Conservation (phyloP, 2,329 filamentous ascomycete species). For the Pseudogymnoascus verrucosus region DNA sequence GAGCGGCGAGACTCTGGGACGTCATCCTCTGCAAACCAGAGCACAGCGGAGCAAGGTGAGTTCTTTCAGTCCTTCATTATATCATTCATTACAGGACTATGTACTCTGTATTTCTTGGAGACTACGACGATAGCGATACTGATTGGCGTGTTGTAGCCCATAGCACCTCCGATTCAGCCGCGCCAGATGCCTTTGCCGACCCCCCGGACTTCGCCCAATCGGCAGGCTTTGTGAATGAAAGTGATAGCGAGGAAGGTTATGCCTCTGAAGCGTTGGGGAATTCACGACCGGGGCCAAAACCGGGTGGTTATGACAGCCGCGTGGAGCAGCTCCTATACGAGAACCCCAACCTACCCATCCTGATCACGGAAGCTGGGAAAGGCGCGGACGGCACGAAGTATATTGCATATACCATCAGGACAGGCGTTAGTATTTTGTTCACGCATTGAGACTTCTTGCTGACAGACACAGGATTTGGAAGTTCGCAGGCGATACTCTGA, state of each 20-base stretch:
- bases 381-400: slow-evolving; percentile 86
- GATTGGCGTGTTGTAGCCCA: slow-evolving; percentile 42
- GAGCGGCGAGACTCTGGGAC: slow-evolving; percentile 75
- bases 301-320: slow-evolving; percentile 85
- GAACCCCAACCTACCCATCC: slow-evolving; percentile 78
- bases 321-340: slow-evolving; percentile 98
- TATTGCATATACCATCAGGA: slow-evolving; percentile 95
- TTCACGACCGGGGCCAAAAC: slow-evolving; percentile 54
- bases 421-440: slow-evolving; percentile 53
- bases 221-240: slow-evolving; percentile 24
- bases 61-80: slow-evolving; percentile 18
- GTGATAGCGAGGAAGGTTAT: slow-evolving; percentile 42
- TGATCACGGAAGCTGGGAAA: slow-evolving; percentile 94
- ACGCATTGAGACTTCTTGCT: slow-evolving; percentile 12
- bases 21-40: slow-evolving; percentile 57
- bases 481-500: slow-evolving; percentile 94
- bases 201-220: slow-evolving; percentile 13
- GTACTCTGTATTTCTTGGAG: slow-evolving; percentile 31
- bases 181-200: slow-evolving; percentile 54
- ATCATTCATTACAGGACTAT: slow-evolving; percentile 27
- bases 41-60: slow-evolving; percentile 52
- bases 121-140: slow-evolving; percentile 32
- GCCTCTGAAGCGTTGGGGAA: slow-evolving; percentile 34
- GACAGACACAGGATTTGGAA: slow-evolving; percentile 67
- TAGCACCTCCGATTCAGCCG: slow-evolving; percentile 60